Evolutionary conservation across 1,139 yeast genomes (phyloP).

Genomic region (Arxiozyma heterogenica): DNA sequence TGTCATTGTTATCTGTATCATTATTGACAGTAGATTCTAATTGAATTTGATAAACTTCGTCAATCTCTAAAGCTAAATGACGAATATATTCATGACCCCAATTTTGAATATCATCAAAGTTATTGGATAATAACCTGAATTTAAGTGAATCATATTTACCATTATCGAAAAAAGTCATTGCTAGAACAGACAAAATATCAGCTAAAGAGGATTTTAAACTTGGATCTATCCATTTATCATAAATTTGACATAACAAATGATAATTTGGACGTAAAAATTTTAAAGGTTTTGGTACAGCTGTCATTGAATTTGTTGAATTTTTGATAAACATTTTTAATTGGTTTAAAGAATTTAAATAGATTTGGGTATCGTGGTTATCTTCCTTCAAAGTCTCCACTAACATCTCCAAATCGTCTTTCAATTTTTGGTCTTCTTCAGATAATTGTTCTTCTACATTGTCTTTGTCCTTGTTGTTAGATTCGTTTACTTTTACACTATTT

Average conservation of each 20-base stretch:
- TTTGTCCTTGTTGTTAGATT: not conserved
- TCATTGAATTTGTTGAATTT: slow-evolving; percentile 95
- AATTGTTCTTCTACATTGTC: slow-evolving; percentile 59
- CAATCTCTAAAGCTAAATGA: slow-evolving; percentile 89
- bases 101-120: slow-evolving; percentile 43
- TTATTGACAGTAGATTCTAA: slow-evolving; percentile 7
- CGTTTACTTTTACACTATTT: not conserved
- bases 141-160: slow-evolving; percentile 73
- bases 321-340: slow-evolving; percentile 70
- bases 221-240: slow-evolving; percentile 53
- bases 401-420: slow-evolving; percentile 79
- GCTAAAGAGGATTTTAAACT: slow-evolving; percentile 46
- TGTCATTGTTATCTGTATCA: not conserved
- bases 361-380: slow-evolving; percentile 34
- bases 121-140: slow-evolving; percentile 62
- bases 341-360: slow-evolving; percentile 52
- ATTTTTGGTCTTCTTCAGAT: slow-evolving; percentile 85
- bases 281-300: slow-evolving; percentile 97
- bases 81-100: slow-evolving; percentile 99
- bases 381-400: slow-evolving; percentile 69
- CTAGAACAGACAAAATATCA: slow-evolving; percentile 84
- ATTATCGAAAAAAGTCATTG: slow-evolving; percentile 88
- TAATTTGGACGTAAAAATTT: slow-evolving; percentile 89
- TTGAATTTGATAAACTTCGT: slow-evolving; percentile 58
- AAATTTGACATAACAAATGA: slow-evolving; percentile 53